Conservation (phyloP, 2,329 filamentous ascomycete species). For the Trichoderma sp. region DNA sequence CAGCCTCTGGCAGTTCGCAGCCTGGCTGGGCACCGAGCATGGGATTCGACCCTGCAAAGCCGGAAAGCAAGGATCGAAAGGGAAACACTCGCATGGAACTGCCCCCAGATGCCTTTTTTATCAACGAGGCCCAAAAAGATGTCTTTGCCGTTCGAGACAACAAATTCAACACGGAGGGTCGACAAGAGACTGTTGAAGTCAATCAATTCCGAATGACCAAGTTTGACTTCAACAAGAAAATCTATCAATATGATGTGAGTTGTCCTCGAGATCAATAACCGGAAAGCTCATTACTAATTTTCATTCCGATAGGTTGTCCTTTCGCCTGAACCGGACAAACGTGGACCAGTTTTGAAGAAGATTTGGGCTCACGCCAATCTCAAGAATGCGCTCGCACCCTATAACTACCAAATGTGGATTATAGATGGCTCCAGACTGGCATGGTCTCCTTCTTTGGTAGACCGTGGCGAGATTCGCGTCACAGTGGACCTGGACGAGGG, state of each 20-base stretch:
- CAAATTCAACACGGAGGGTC: slow-evolving; percentile 57
- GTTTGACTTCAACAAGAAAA: slow-evolving; percentile 55
- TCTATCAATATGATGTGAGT: slow-evolving; percentile 86
- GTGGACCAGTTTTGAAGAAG: slow-evolving; percentile 65
- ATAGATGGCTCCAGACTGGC: slow-evolving; percentile 83
- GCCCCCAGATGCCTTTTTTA: slow-evolving; percentile 54
- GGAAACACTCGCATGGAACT: slow-evolving; percentile 54
- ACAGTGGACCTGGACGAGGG: slow-evolving; percentile 72
- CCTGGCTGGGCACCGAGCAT: slow-evolving; percentile 32
- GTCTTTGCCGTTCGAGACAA: slow-evolving; percentile 36
- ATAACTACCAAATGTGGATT: slow-evolving; percentile 56
- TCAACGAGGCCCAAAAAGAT: slow-evolving; percentile 34
- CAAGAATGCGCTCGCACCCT: slow-evolving; percentile 51
- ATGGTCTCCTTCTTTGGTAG: slow-evolving; percentile 57
- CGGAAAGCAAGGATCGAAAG: slow-evolving; percentile 32
- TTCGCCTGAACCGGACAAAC: slow-evolving; percentile 60
- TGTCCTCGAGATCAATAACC: neutral
- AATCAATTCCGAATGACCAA: slow-evolving; percentile 72
- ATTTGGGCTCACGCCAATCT: slow-evolving; percentile 69
- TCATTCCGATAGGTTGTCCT: slow-evolving; percentile 56
- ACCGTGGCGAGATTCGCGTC: slow-evolving; percentile 52
- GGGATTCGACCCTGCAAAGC: slow-evolving; percentile 46
- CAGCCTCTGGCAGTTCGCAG: slow-evolving; percentile 21
- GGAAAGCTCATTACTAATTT: neutral
- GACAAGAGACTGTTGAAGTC: slow-evolving; percentile 54